Base-by-base conservation (phyloP, 257 asterid genomes). In the Ilex aquifolium region DNA sequence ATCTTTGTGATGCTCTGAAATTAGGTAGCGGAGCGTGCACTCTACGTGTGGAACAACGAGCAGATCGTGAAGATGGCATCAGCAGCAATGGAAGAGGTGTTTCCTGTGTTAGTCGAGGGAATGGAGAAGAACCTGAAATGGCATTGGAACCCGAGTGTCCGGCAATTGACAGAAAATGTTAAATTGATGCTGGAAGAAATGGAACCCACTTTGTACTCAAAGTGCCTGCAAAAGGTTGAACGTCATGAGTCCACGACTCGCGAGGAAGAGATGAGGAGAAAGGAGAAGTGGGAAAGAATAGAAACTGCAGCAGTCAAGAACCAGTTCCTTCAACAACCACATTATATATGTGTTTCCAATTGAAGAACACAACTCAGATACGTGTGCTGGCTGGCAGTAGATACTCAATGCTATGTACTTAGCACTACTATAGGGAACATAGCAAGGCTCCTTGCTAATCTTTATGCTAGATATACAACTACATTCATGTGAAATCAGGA, bases 21-120 rank as follows among this genome's bases (percentile, higher is more conserved):
- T 68, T 73, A 90, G 97, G 97, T 90, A 15, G 97, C 97, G 9
- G 97, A 90, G 71, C 77, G 95, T 0, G 97, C 95, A 8, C 82
- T 87, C 12, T 87, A 90, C 21, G 74, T 85, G 30, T 90, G 97
- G 97, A 90, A 90, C 83, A 90, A 80, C 49, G 95, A 90, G 81
- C 84, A 53, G 39, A 81, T 90, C 29, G 92, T 88, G 80, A 90
- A 85, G 77, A 87, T 87, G 95, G 90, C 85, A 42, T 71, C 76
- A 29, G 74, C 76, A 17, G 88, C 79, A 44, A 69, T 66, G 62
- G 86, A 85, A 16, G 77, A 77, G 0, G 94, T 90, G 42, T 77
- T 81, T 29, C 91, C 91, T 2, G 57, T 85, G 7, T 65, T 90
- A 44, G 95, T 83, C 0, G 68, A 74, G 46, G 94, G 95, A 1